These are phyloP conservation scores for Hibiscus tridactylites DNA, from an alignment of 345 rosid species.

Conservation along the genomic window DNA sequence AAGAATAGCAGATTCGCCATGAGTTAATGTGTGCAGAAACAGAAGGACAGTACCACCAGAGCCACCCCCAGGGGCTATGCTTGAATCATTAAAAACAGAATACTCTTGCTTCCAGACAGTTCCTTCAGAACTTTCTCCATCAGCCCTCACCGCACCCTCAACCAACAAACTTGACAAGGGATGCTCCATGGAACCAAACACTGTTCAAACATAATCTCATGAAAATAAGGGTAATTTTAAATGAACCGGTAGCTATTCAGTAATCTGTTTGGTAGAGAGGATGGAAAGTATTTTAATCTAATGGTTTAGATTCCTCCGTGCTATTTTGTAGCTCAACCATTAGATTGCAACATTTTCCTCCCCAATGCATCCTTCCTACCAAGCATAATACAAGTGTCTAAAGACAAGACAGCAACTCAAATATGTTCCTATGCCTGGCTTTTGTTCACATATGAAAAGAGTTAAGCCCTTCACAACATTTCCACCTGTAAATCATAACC, in stretches of 20 bases:
- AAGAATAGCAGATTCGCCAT: constrained; percentile 59
- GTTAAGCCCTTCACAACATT: not conserved
- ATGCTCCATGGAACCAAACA: constrained; percentile 91
- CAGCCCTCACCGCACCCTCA: constrained; percentile 69
- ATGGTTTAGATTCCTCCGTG: no score
- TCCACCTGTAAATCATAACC: not conserved
- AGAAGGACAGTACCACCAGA: constrained; percentile 90
- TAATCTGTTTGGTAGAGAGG: not conserved
- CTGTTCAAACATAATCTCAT: constrained; percentile 35
- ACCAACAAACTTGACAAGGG: constrained; percentile 76
- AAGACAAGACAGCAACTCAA: not conserved
- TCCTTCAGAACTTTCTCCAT: constrained; percentile 65
- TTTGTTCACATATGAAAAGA: not conserved
- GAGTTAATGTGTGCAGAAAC: constrained; percentile 53
- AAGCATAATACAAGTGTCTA: not conserved
- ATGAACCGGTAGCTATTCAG: not conserved
- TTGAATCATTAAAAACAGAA: constrained; percentile 20
- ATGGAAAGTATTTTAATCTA: not conserved
- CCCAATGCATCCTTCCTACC: not conserved
- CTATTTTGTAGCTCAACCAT: not conserved
- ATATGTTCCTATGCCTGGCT: not conserved
- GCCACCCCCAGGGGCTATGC: constrained; percentile 77
- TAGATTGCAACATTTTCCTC: not conserved
- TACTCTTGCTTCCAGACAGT: constrained; percentile 18
- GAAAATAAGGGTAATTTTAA: not conserved